Percentiles rank a stretch among this genome's conserved stretches.
Conservation (phyloP, 257 asterid species). For the Ocimum tenuiflorum region DNA sequence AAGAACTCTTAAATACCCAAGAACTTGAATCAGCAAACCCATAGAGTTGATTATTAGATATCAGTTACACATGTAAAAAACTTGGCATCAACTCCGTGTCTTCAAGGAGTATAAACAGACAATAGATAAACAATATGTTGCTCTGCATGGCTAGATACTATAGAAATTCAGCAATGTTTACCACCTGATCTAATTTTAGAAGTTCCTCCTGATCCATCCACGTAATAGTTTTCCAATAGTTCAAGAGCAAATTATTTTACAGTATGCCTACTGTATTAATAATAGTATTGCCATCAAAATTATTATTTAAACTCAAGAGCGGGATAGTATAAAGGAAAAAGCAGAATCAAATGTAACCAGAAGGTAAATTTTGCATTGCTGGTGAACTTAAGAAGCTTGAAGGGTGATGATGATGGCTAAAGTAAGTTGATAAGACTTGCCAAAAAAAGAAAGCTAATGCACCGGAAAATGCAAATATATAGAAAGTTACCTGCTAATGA, state of each 20-base stretch:
- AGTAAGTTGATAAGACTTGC: constrained; percentile 11
- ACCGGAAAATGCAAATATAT: background rate
- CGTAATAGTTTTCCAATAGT: background rate
- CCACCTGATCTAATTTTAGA: background rate
- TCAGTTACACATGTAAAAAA: too few species aligned
- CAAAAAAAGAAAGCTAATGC: constrained; percentile 3
- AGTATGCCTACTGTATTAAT: background rate
- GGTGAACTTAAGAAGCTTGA: constrained; percentile 1
- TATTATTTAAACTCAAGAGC: background rate
- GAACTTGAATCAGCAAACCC: too few species aligned
- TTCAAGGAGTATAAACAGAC: constrained; percentile 8
- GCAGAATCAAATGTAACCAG: background rate
- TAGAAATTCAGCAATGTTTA: background rate
- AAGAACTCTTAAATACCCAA: background rate
- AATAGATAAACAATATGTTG: background rate
- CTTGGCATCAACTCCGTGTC: background rate
- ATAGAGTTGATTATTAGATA: too few species aligned
- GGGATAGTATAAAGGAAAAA: background rate
- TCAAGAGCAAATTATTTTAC: background rate
- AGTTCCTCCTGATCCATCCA: background rate
- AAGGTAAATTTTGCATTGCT: constrained; percentile 9
- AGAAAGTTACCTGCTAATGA: constrained; percentile 61
- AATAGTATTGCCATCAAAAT: background rate
- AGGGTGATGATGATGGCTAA: constrained; percentile 8
- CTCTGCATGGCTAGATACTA: background rate